Base-by-base conservation (phyloP, 2,329 filamentous ascomycete genomes). In the Apiospora malaysiana region DNA sequence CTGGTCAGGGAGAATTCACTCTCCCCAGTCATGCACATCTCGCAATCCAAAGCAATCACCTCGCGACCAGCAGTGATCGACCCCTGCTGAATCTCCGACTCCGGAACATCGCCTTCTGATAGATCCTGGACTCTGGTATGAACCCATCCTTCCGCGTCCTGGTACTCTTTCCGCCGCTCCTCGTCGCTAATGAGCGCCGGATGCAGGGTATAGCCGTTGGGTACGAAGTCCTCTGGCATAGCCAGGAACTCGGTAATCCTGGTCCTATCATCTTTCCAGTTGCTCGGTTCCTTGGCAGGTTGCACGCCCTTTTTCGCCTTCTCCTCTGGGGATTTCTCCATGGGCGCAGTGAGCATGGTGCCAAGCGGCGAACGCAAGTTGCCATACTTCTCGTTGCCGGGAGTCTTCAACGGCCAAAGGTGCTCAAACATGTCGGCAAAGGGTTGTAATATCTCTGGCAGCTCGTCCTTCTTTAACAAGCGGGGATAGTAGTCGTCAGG, bases 1-100 rank as follows among this genome's bases (percentile, higher is more conserved):
- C 96, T 91, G 1, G 96, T 97, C 59, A 99, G 89, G 46, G 95
- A 94, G 73, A 92, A 94, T 74, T 93, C 89, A 66, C 90, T 90
- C 72, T 92, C 90, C 72, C 91, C 93, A 2, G 94, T 97, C 83
- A 94, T 91, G 80, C 95, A 97, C 96, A 99, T 99, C 82, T 99
- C 96, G 82, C 96, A 99, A 80, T 99, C 96, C 70, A 99, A 85
- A 1, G 94, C 92, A 67, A 97, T 84, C 14, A 98, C 84, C 47
- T 92, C 88, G 73, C 94, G 90, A 46, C 95, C 96, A 42, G 90
- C 93, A 0, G 94, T 97, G 71, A 97, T 84, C 80, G 94, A 95
- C 70, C 94, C 95, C 75, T 91, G 84, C 80, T 97, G 87, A 71
- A 97, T 90, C 69, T 94, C 89, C 6, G 82, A 80, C 68, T 94